Percentiles rank a stretch among this genome's conserved stretches.
Conservation (phyloP, 2,329 filamentous ascomycete genomes). For the Colletotrichum horii region DNA sequence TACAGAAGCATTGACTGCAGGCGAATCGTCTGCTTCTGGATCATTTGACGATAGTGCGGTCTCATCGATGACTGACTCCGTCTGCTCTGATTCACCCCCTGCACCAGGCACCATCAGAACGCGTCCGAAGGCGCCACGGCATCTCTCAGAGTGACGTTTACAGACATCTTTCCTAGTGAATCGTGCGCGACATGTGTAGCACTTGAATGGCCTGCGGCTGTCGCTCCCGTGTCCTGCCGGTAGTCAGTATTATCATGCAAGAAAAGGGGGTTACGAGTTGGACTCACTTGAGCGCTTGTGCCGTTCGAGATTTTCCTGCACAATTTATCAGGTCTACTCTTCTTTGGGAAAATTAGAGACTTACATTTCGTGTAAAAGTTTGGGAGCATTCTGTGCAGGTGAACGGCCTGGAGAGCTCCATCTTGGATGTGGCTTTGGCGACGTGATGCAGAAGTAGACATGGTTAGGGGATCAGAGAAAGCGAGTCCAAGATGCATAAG, state of each 20-base stretch:
- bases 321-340: background rate
- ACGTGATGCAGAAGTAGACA: background rate
- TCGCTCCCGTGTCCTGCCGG: slow-evolving; percentile 23
- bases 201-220: slow-evolving; percentile 24
- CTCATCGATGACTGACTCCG: background rate
- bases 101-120: background rate
- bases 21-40: background rate
- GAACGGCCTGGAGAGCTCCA: slow-evolving; percentile 20
- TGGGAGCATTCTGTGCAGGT: slow-evolving; percentile 21
- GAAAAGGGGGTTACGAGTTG: background rate
- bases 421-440: background rate
- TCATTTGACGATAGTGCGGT: background rate
- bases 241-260: background rate
- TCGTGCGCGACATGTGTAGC: slow-evolving; percentile 21
- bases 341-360: background rate
- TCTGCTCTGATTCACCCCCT: background rate
- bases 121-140: background rate
- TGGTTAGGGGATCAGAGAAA: background rate
- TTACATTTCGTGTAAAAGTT: slow-evolving; percentile 22
- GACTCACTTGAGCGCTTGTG: slow-evolving; percentile 25
- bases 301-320: slow-evolving; percentile 25
- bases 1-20: background rate
- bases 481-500: background rate
- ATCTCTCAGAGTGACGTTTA: slow-evolving; percentile 23
- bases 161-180: slow-evolving; percentile 25